Conservation (phyloP, 1,284 basidiomycete genomes). For the Wallemia hederae region DNA sequence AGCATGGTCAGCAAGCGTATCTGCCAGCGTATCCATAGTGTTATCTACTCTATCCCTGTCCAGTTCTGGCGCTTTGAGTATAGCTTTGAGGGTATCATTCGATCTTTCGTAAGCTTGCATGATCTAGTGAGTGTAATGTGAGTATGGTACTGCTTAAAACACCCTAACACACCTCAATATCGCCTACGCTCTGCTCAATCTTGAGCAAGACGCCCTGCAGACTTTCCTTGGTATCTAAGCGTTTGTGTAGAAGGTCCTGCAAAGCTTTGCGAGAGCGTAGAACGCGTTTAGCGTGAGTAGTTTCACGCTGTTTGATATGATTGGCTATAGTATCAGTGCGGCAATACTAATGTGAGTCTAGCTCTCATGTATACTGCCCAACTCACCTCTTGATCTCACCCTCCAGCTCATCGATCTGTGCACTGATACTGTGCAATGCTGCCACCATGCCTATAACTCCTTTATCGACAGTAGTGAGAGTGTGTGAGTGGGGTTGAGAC, state of each 20-base stretch:
- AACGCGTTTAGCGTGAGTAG: not conserved
- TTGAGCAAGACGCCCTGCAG: constrained; percentile 43
- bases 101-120: constrained; percentile 60
- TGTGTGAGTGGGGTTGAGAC: not conserved
- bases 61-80: constrained; percentile 51
- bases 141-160: constrained; percentile 2
- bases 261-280: constrained; percentile 49
- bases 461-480: not conserved
- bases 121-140: constrained; percentile 24
- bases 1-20: constrained; percentile 44
- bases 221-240: constrained; percentile 39
- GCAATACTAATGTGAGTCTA: not conserved
- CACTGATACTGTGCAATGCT: not conserved
- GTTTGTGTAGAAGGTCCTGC: constrained; percentile 43
- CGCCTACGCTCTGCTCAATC: constrained; percentile 61
- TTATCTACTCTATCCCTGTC: constrained; percentile 45
- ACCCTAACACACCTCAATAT: constrained; percentile 35
- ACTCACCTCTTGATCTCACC: not conserved
- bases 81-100: constrained; percentile 35
- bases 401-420: not conserved
- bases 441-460: not conserved
- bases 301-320: not conserved
- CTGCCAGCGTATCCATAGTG: constrained; percentile 59
- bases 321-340: not conserved
- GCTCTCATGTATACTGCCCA: not conserved